Evolutionary conservation across 208 protist species (phyloP).

Genomic region (Lotmaria passim): DNA sequence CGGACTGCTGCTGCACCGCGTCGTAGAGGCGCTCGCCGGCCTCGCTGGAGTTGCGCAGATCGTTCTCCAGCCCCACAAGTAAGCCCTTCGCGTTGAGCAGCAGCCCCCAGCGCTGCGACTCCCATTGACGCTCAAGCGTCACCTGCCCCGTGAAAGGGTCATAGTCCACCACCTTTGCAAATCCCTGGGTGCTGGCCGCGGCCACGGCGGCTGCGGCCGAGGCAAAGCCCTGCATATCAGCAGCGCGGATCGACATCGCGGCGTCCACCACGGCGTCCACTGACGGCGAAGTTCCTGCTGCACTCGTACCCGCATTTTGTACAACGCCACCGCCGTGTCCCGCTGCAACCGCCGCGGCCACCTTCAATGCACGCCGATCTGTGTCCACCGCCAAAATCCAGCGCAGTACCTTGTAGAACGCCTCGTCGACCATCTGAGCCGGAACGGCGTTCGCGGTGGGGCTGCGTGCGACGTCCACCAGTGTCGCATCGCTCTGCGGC

Average conservation of each 20-base stretch:
- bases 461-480: slow-evolving; percentile 17
- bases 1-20: slow-evolving; percentile 46
- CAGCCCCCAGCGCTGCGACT: slow-evolving; percentile 53
- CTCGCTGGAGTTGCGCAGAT: slow-evolving; percentile 45
- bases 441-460: slow-evolving; percentile 32
- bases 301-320: not conserved
- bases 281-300: no score
- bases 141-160: slow-evolving; percentile 35
- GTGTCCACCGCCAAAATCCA: slow-evolving; percentile 61
- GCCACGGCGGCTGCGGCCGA: slow-evolving; percentile 1
- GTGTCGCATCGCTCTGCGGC: slow-evolving; percentile 23
- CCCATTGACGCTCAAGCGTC: slow-evolving; percentile 45
- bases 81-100: slow-evolving; percentile 47
- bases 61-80: slow-evolving; percentile 58
- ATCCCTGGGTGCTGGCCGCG: not conserved
- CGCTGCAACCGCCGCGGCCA: not conserved
- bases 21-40: slow-evolving; percentile 48
- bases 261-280: slow-evolving; percentile 1
- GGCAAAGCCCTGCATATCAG: no score
- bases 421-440: slow-evolving; percentile 38
- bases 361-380: slow-evolving; percentile 39
- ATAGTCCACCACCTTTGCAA: slow-evolving; percentile 31
- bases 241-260: not conserved
- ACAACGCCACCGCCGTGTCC: not conserved
- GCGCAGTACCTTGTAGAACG: slow-evolving; percentile 61